Evolutionary conservation across 139 green algal genomes (phyloP).

Genomic region (Marvania coccoides): DNA sequence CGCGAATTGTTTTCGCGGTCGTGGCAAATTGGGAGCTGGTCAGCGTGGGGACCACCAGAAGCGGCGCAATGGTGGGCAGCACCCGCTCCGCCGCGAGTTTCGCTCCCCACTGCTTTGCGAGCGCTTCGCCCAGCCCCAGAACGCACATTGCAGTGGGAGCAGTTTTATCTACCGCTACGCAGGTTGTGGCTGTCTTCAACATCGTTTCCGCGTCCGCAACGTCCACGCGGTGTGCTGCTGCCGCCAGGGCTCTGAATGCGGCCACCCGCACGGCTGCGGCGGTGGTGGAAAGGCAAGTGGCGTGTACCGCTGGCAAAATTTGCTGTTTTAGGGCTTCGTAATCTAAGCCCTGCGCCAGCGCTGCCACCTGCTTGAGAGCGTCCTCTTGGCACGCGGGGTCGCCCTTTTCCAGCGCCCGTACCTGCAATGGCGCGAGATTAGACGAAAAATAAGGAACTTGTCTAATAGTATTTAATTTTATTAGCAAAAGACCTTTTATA

Average conservation of each 20-base stretch:
- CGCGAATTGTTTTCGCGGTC: constrained; percentile 11
- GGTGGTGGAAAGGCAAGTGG: constrained; percentile 52
- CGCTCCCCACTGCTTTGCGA: constrained; percentile 45
- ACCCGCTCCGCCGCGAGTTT: constrained; percentile 40
- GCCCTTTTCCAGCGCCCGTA: constrained; percentile 10
- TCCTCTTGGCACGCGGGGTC: constrained; percentile 47
- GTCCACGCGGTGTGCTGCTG: constrained; percentile 40
- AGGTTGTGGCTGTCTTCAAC: constrained; percentile 31
- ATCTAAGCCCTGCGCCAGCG: constrained; percentile 20
- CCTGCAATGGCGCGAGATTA: too few species aligned
- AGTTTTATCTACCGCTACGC: constrained; percentile 51
- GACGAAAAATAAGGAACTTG: too few species aligned
- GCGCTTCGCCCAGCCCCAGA: constrained; percentile 43
- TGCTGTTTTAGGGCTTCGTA: constrained; percentile 18
- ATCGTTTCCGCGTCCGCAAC: constrained; percentile 37
- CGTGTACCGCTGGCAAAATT: constrained; percentile 38
- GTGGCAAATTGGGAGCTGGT: constrained; percentile 33
- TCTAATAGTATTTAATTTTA: too few species aligned
- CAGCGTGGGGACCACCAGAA: constrained; percentile 44
- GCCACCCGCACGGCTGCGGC: constrained; percentile 48
- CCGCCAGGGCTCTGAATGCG: constrained; percentile 42
- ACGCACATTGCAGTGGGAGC: constrained; percentile 58
- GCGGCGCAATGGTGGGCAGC: constrained; percentile 55
- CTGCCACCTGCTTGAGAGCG: constrained; percentile 25
- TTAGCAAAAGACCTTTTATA: background rate